Percentiles rank a stretch among this genome's conserved stretches.
These are phyloP conservation scores for Arachis hypogaea DNA, from an alignment of 306 rosid species.

Conservation along the genomic window DNA sequence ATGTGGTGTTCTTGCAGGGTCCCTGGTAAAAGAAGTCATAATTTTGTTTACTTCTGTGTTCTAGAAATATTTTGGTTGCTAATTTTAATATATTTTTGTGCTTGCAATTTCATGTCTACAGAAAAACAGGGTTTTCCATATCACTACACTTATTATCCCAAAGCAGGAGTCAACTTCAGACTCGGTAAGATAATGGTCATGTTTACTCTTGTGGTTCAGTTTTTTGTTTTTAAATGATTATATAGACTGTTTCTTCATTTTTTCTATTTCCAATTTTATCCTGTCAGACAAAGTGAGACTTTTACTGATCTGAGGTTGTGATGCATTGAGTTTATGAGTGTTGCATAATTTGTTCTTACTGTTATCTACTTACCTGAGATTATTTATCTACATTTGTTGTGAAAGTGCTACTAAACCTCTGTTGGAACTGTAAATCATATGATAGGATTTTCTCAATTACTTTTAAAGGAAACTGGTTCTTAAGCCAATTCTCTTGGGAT, in stretches of 20 bases:
- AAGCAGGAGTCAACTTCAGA: conserved; percentile 99
- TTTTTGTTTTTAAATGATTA: conserved; percentile 25
- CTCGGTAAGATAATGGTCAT: conserved; percentile 65
- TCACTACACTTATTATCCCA: conserved; percentile 90
- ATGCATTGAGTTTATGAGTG: conserved; percentile 11
- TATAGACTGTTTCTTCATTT: background rate
- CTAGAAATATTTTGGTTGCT: conserved; percentile 35
- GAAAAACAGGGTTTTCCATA: conserved; percentile 95
- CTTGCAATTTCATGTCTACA: conserved; percentile 53
- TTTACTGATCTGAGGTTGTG: conserved; percentile 27
- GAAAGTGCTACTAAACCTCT: conserved; percentile 19
- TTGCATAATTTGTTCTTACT: conserved; percentile 31
- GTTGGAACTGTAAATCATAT: conserved; percentile 21
- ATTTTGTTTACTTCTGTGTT: conserved; percentile 27
- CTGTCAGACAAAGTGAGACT: conserved; percentile 8
- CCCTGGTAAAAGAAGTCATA: conserved; percentile 67
- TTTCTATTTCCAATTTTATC: conserved; percentile 20
- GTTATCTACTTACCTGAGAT: background rate
- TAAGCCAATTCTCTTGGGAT: conserved; percentile 15
- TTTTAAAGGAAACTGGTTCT: conserved; percentile 15
- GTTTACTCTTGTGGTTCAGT: conserved; percentile 30
- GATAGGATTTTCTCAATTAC: conserved; percentile 17
- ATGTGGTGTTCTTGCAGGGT: conserved; percentile 95
- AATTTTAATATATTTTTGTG: conserved; percentile 39
- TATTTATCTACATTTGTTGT: conserved; percentile 20